Base-by-base conservation (phyloP, 768 basidiomycete species). In the Dacryopinax spathularia region DNA sequence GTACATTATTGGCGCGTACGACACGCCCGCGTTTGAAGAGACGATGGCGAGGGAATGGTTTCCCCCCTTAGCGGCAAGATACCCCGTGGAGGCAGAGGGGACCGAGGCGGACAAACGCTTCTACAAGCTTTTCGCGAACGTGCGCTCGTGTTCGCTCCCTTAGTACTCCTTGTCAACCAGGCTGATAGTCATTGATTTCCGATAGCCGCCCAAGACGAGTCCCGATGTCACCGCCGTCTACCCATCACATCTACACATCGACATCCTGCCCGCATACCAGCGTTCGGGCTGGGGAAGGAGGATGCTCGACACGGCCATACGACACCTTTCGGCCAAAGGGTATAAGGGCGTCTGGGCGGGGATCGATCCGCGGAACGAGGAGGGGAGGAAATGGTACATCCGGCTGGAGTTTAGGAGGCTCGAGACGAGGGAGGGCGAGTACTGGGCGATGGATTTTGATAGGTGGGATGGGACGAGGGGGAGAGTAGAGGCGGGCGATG, bases 171-270 rank as follows among this genome's bases (percentile, higher is more conserved):
- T n/a, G 48, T 41, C 7, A 27, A 56, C 3, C 31, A 10, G 9
- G 48, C 10, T 7, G 31, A 20, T 44, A 44, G 9, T 56, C 5
- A 56, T 29, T n/a, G n/a, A 56, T 6, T 29, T 29, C 48, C 5
- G 5, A 6, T 29, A 56, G 31, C 74, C 74, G 39, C 71, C 73
- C 35, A 74, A 72, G 9, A 79, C 82, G 0, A 72, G 80, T 16
- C 79, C 82, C 9, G 77, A 80, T n/a, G 80, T 79, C 66, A 75
- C 88, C 65, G 73, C 77, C 3, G 87, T 85, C 70, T 84, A 87
- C 18, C 80, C 83, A 12, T 88, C 88, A 9, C 87, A 90, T 72
- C 66, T 90, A 67, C 88, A 91, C 71, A 84, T 90, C 69, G 76
- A 91, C 67, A 82, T 90, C 63, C 70, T 89, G 68, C 79, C 83